Base-by-base conservation (phyloP, 208 protist species). In the Trypanosoma scelopori region DNA sequence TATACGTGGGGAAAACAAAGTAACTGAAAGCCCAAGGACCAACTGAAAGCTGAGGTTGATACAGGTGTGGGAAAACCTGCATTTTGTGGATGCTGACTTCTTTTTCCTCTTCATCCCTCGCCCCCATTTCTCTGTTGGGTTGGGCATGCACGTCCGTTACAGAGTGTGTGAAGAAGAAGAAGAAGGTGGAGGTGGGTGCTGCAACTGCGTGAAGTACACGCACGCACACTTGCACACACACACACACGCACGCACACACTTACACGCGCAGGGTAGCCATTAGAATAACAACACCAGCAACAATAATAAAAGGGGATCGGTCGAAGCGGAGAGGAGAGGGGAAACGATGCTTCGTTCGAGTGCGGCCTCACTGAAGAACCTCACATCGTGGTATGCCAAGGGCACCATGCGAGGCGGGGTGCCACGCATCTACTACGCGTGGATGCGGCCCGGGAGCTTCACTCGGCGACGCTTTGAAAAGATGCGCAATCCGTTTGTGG, bases 401-500 rank as follows among this genome's bases (percentile, higher is more conserved):
- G 92, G 92, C 13, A 91, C 87, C 52, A 95, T 95, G 92, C 81
- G 88, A 18, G 92, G 92, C 57, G 92, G 92, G 37, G 87, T 97
- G 55, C 92, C 92, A 5, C 92, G 92, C 72, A 94, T 97, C 65
- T 97, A 97, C 72, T 97, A 97, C 64, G 69, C 74, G 18, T 97
- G 92, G 89, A 97, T 97, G 92, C 87, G 84, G 51, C 92, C 92
- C 2, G 92, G 92, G 41, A 95, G 89, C 65, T 89, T 89, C 51
- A 94, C 92, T 35, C 85, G 92, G 3, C 78, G 89, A 37, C 92
- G 88, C 56, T 97, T 97, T 53, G 92, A 97, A 78, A 97, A 97
- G 77, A 94, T 94, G 89, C 85, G 89, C 11, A 97, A 97, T 71
- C 92, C 92, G n/a, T 97, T 95, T 75, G 92, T 95, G 4, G 84